These are phyloP conservation scores for Aegilops speltoides DNA, from an alignment of 176 grass and related monocot genomes.

Conservation along the genomic window DNA sequence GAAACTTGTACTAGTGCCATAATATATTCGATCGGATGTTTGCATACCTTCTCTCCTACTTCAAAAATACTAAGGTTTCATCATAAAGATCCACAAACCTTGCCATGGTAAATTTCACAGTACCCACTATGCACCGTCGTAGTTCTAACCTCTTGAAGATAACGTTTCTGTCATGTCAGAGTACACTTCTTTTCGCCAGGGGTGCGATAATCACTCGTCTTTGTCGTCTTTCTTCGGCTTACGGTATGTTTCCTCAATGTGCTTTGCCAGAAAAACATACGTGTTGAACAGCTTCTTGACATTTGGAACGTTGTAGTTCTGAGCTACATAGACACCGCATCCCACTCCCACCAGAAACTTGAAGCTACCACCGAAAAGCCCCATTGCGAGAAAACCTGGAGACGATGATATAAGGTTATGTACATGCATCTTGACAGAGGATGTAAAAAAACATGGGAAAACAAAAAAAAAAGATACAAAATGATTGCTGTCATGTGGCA, in stretches of 20 bases:
- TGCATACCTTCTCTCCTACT: no score
- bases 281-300: constrained; percentile 68
- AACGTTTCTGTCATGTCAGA: constrained; percentile 1
- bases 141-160: not conserved
- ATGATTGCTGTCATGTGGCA: not conserved
- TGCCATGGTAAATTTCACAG: not conserved
- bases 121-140: not conserved
- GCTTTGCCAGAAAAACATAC: constrained; percentile 59
- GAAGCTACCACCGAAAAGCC: constrained; percentile 64
- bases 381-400: constrained; percentile 44
- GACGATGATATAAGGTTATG: not conserved
- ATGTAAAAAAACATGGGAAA: not conserved
- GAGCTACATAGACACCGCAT: constrained; percentile 61
- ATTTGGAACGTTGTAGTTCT: constrained; percentile 73
- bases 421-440: not conserved
- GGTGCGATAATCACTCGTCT: constrained; percentile 44
- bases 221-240: constrained; percentile 68
- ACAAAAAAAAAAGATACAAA: not conserved
- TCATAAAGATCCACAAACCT: not conserved
- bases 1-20: no score
- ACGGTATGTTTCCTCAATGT: constrained; percentile 64
- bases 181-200: constrained; percentile 5
- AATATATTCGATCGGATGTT: no score
- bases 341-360: constrained; percentile 57
- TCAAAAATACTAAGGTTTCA: not conserved